phyloP scores from a whole-genome alignment of 2,329 filamentous ascomycete genomes.

The Exophiala aquamarina region DNA sequence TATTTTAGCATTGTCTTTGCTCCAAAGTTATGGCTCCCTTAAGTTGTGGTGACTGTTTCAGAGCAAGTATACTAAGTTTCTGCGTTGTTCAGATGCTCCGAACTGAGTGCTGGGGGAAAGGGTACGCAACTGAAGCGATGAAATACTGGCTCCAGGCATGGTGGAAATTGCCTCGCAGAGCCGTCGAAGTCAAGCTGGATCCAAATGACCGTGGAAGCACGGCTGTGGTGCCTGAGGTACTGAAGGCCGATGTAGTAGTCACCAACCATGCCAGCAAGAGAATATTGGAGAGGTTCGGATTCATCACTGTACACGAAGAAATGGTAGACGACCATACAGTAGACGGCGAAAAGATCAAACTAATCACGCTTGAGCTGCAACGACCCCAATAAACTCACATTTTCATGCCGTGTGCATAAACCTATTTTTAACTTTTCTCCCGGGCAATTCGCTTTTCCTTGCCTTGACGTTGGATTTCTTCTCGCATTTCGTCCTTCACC shows the following conservation, averaged over 20 bases:
- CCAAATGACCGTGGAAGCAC: neutral
- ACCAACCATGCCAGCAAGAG: slow-evolving; percentile 17
- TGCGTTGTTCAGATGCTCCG: slow-evolving; percentile 50
- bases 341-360: slow-evolving; percentile 5
- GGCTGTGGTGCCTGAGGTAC: slow-evolving; percentile 5
- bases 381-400: slow-evolving; percentile 4
- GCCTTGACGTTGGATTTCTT: slow-evolving; percentile 31
- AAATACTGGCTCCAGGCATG: slow-evolving; percentile 48
- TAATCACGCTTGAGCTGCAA: slow-evolving; percentile 6
- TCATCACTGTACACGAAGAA: slow-evolving; percentile 6
- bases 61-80: no score
- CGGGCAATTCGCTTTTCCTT: slow-evolving; percentile 7
- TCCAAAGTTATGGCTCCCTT: no score
- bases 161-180: slow-evolving; percentile 51
- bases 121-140: slow-evolving; percentile 59
- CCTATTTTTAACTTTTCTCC: no score
- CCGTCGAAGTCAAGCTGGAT: slow-evolving; percentile 39
- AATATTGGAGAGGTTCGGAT: slow-evolving; percentile 19
- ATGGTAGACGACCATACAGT: slow-evolving; percentile 6
- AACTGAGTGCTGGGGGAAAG: slow-evolving; percentile 55
- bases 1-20: no score
- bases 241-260: slow-evolving; percentile 13
- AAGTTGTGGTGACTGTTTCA: no score
- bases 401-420: no score
- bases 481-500: slow-evolving; percentile 49